phyloP scores from a whole-genome alignment of 441 rosid genomes.

The Gossypium gossypioides region DNA sequence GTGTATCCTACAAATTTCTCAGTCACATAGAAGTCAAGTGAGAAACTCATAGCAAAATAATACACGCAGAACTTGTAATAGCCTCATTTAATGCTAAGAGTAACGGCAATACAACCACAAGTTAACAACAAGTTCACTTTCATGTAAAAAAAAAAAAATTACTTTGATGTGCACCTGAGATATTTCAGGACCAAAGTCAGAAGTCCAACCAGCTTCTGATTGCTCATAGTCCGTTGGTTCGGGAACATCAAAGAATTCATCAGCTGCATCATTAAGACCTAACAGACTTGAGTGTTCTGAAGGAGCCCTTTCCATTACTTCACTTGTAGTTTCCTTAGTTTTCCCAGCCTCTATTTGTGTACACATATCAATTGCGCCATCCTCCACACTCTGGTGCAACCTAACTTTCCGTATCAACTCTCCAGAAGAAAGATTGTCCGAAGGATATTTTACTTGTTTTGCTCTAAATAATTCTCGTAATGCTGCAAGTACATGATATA shows the following conservation, averaged over 20 bases:
- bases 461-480: slow-evolving; percentile 70
- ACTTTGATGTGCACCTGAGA: slow-evolving; percentile 46
- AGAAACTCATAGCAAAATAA: slow-evolving; percentile 15
- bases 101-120: background rate
- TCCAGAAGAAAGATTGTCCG: slow-evolving; percentile 56
- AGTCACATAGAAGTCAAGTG: slow-evolving; percentile 12
- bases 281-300: slow-evolving; percentile 79
- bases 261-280: slow-evolving; percentile 68
- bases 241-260: slow-evolving; percentile 88
- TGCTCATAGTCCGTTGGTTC: slow-evolving; percentile 65
- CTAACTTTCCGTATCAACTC: slow-evolving; percentile 43
- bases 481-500: slow-evolving; percentile 40
- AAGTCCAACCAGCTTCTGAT: slow-evolving; percentile 56
- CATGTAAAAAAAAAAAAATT: slow-evolving; percentile 3
- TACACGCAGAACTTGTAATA: background rate
- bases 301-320: slow-evolving; percentile 52
- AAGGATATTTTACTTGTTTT: slow-evolving; percentile 49
- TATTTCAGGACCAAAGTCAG: slow-evolving; percentile 54
- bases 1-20: slow-evolving; percentile 44
- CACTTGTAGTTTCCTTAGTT: slow-evolving; percentile 33
- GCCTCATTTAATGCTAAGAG: slow-evolving; percentile 1
- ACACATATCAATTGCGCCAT: slow-evolving; percentile 23
- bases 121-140: slow-evolving; percentile 5
- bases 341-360: slow-evolving; percentile 29
- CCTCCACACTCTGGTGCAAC: slow-evolving; percentile 36